Base-by-base conservation (phyloP, 129 eudicot species). In the Deinandra increscens region DNA sequence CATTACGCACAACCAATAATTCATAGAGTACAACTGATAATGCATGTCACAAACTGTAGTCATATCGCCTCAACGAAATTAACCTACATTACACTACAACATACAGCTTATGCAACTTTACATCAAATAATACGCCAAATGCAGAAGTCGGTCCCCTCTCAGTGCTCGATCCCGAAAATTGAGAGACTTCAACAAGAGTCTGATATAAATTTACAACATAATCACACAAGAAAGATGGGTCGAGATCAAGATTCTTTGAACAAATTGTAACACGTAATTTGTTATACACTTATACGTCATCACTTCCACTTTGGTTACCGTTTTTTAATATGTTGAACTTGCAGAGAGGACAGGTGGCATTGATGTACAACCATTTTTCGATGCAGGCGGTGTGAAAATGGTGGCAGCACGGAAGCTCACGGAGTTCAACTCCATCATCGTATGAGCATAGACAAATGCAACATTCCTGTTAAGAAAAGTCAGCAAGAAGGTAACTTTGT, bases 271-370 rank as follows among this genome's bases (percentile, higher is more conserved):
- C 39, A 19, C 41, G 31, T 76, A 9, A 48, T 18, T 44, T 19
- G 20, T 75, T 18, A 49, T 64, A 75, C 96, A 19, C 14, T 75
- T 18, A 49, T 64, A 75, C 96, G 63, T 93, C 90, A 20, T 84
- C 95, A 13, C 96, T 81, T 15, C 86, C 86, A 69, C 91, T 86
- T 53, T 77, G 95, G 68, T 75, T 77, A 23, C 90, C 83, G 23
- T 87, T 81, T 69, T 89, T 87, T 39, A 94, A 84, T 76, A 94
- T 87, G 75, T 87, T 87, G 79, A 78, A 80, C 72, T 94, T 94
- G 90, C 99, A 94, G 17, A 94, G 87, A 54, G 99, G 99, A 58
- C 99, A 94, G 9, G 91, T 89, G 38, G 97, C 89, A 17, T 94
- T 89, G 3, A 80, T 84, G 81, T 73, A 85, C 76, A 94, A 45